phyloP scores from a whole-genome alignment of 371 early-diverging fungal species.

The Vairimorpha apis region DNA sequence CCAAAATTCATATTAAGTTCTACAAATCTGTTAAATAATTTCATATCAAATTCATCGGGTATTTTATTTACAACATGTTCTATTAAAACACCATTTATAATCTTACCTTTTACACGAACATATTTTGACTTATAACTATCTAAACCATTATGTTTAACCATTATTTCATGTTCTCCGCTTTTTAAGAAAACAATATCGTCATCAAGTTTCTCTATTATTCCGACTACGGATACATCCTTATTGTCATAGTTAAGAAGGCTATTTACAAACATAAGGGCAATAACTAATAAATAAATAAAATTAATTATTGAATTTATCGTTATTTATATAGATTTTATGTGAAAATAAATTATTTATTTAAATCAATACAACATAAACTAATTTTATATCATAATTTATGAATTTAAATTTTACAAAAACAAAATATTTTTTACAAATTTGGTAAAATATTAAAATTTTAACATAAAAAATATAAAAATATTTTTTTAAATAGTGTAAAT shows the following conservation, averaged over 20 bases:
- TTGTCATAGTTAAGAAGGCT: constrained; percentile 17
- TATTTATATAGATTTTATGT: too few relatives aligned
- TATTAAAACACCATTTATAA: constrained; percentile 37
- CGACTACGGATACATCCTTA: constrained; percentile 24
- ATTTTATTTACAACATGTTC: constrained; percentile 30
- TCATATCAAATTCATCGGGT: constrained; percentile 45
- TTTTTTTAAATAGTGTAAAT: too few relatives aligned
- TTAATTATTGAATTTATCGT: too few relatives aligned
- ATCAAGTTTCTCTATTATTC: constrained; percentile 41
- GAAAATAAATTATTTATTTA: too few relatives aligned
- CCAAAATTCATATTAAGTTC: constrained; percentile 22
- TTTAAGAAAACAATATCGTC: constrained; percentile 35
- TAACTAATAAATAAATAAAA: too few relatives aligned
- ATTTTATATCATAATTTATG: too few relatives aligned
- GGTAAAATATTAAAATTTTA: too few relatives aligned
- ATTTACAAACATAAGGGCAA: constrained; percentile 20
- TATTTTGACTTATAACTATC: constrained; percentile 39
- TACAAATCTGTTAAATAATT: constrained; percentile 27
- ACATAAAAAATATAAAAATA: too few relatives aligned
- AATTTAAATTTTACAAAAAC: too few relatives aligned
- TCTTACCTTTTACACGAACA: constrained; percentile 38
- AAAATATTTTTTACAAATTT: too few relatives aligned
- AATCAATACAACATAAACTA: too few relatives aligned
- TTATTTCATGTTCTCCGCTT: constrained; percentile 16
- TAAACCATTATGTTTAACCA: constrained; percentile 41